A percentile compares a stretch with the other conserved stretches of the same genome.
Evolutionary conservation across 208 protist species (phyloP).

Genomic region (Trypanosoma rangeli): DNA sequence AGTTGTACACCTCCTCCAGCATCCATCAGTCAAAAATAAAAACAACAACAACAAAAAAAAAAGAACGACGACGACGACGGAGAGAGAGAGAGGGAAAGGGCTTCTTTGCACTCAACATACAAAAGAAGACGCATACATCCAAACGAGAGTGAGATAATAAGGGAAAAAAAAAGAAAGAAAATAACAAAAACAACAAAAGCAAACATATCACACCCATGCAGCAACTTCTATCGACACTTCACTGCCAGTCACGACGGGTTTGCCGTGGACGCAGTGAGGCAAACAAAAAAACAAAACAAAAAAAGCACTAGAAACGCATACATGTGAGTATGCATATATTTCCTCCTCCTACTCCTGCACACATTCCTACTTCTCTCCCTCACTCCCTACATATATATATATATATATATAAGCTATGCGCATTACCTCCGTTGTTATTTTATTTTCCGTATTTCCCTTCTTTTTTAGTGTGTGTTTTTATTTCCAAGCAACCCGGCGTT

Average conservation of each 20-base stretch:
- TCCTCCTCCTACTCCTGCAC: not conserved
- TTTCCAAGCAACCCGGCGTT: not conserved
- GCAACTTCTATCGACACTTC: no score
- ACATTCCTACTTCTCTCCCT: not conserved
- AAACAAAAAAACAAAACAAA: not conserved
- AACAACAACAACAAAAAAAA: not conserved
- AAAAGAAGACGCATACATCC: no score
- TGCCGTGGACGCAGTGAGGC: no score
- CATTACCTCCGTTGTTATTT: not conserved
- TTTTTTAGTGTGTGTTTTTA: not conserved
- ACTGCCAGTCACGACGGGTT: no score
- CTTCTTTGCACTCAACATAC: no score
- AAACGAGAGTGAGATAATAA: no score
- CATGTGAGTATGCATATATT: not conserved
- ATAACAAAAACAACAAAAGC: no score
- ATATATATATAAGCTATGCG: not conserved
- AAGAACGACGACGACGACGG: not conserved
- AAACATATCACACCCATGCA: no score
- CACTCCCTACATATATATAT: not conserved
- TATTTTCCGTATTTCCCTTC: not conserved
- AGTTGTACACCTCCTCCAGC: no score
- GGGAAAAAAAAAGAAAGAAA: no score
- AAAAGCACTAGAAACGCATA: not conserved
- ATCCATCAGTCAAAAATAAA: not conserved
- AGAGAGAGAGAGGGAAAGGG: no score